These are phyloP conservation scores for Takashimella tepidaria DNA, from an alignment of 1,284 basidiomycete species.

Conservation along the genomic window DNA sequence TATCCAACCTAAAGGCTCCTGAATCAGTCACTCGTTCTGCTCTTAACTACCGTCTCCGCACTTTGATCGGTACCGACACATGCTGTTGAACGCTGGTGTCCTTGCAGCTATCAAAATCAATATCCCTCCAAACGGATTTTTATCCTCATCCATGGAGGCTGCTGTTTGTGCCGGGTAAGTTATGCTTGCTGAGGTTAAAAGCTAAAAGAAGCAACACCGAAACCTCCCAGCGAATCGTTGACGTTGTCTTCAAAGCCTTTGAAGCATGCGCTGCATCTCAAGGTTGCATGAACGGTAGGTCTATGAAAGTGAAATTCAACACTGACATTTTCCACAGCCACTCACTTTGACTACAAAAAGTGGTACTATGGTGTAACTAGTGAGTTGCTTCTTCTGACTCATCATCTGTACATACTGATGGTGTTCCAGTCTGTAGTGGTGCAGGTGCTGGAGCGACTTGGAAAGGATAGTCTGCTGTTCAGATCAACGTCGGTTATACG, in stretches of 20 bases:
- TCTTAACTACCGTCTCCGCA: constrained; percentile 69
- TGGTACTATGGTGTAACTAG: constrained; percentile 26
- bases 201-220: constrained; percentile 48
- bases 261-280: constrained; percentile 87
- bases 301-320: neutral
- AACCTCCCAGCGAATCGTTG: constrained; percentile 89
- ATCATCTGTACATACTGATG: too few species aligned
- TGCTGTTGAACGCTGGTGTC: constrained; percentile 90
- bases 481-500: constrained; percentile 14
- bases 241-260: constrained; percentile 90
- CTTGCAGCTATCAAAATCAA: constrained; percentile 60
- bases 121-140: constrained; percentile 72
- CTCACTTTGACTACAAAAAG: constrained; percentile 6
- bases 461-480: constrained; percentile 72
- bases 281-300: constrained; percentile 59
- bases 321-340: constrained; percentile 4
- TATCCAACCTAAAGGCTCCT: constrained; percentile 84
- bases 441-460: constrained; percentile 84
- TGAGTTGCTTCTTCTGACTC: too few species aligned
- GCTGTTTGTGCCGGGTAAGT: constrained; percentile 94
- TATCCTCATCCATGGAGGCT: constrained; percentile 76
- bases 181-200: constrained; percentile 53
- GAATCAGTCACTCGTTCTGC: constrained; percentile 86
- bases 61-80: constrained; percentile 56
- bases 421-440: constrained; percentile 76